Base-by-base conservation (phyloP, 192 early-diverging fungal genomes). In the Linnemannia elongata region DNA sequence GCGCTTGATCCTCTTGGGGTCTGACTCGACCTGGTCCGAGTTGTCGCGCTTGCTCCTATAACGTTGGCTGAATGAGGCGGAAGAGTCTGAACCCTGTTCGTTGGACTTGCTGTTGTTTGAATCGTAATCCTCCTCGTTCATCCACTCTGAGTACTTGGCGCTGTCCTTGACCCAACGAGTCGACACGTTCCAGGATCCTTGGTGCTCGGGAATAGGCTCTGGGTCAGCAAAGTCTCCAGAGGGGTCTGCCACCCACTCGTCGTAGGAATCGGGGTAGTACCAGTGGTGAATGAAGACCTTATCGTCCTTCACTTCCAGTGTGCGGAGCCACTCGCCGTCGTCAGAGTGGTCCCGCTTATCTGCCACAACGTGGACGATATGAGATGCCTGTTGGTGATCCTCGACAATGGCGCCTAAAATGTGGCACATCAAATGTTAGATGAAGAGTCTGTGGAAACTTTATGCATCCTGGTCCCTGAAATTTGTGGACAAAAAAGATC, bases 61-160 rank as follows among this genome's bases (percentile, higher is more conserved):
- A 2, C 80, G 85, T 18, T 87, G 69, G 33, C 85, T 77, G 5
- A 45, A 60, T 33, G 60, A 1, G 6, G 63, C 33, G 4, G 79
- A 57, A 0, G 49, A 63, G 0, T n/a, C 75, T 47, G 81, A 33
- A 4, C 69, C 71, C 20, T 60, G n/a, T 33, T 66, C 74, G 41
- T 82, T 24, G 20, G 47, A n/a, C 24, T 77, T 74, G 44, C 3
- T 33, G 3, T 17, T 22, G 54, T 42, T 60, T 15, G 47, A 33
- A 4, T 96, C 95, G 80, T 97, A 97, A 82, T 97, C 97, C 77
- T 97, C 95, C 75, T 96, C 96, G 79, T 94, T 96, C 89, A 93
- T 93, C 94, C 95, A 94, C 81, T 97, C 96, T 84, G 94, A 93
- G 78, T 92, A 96, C 36, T 87, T 87, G 35, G 74, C 73, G 82